Evolutionary conservation across 2,329 filamentous ascomycete species (phyloP).

Genomic region (Knoxdaviesia proteae): DNA sequence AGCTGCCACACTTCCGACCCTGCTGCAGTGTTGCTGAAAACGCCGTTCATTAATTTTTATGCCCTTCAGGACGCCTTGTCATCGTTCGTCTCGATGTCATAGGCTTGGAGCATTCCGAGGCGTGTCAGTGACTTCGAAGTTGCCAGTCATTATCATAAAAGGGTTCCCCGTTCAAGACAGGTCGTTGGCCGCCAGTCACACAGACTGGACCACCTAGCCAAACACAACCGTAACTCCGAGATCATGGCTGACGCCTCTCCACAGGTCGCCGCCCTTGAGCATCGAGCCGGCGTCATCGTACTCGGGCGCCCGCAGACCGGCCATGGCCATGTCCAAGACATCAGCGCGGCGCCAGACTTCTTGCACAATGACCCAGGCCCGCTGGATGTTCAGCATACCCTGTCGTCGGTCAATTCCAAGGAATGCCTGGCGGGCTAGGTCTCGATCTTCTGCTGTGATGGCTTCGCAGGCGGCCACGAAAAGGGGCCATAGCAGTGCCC

Average conservation of each 20-base stretch:
- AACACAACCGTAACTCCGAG: constrained; percentile 39
- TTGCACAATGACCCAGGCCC: constrained; percentile 37
- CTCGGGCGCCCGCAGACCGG: constrained; percentile 1
- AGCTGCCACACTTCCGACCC: no score
- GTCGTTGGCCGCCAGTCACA: no score
- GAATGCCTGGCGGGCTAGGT: constrained; percentile 29
- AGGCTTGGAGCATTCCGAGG: no score
- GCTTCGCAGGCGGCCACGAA: constrained; percentile 45
- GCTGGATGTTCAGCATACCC: constrained; percentile 43
- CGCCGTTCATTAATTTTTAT: no score
- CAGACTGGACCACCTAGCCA: constrained; percentile 17
- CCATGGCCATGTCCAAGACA: constrained; percentile 7
- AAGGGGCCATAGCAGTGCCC: constrained; percentile 44
- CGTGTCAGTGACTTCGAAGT: no score
- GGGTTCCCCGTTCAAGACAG: no score
- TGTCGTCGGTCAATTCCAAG: constrained; percentile 31
- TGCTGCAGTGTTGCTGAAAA: no score
- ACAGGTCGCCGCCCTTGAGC: constrained; percentile 20
- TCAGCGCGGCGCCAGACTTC: constrained; percentile 40
- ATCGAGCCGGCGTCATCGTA: constrained; percentile 1
- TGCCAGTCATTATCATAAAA: no score
- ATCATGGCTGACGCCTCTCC: constrained; percentile 35
- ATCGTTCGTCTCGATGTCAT: no score
- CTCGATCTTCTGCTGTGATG: constrained; percentile 23
- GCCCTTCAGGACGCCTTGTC: no score